Evolutionary conservation across 441 rosid species (phyloP).

Genomic region (Gossypium lobatum): DNA sequence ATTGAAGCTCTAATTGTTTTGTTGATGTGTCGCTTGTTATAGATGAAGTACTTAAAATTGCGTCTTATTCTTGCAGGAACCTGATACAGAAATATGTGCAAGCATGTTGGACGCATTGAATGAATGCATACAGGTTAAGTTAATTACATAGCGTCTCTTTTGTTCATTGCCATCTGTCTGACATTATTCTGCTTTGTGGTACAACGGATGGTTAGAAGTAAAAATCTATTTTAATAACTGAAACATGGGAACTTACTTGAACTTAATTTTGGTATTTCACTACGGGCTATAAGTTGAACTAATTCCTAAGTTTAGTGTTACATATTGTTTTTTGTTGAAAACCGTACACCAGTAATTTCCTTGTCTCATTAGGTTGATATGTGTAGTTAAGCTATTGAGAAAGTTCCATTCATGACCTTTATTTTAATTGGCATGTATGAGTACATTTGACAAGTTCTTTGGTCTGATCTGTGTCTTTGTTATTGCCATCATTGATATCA

Average conservation of each 20-base stretch:
- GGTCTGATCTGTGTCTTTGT: neutral
- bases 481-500: neutral
- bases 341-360: neutral
- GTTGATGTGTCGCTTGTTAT: neutral
- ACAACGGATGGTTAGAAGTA: neutral
- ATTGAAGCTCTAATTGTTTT: slow-evolving; percentile 6
- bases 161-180: neutral
- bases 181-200: neutral
- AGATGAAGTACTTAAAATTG: slow-evolving; percentile 4
- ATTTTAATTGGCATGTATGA: neutral
- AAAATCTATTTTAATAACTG: slow-evolving; percentile 2
- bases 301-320: neutral
- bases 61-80: slow-evolving; percentile 67
- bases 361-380: neutral
- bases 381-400: neutral
- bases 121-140: slow-evolving; percentile 86
- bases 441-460: neutral
- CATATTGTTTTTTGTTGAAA: slow-evolving; percentile 1
- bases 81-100: slow-evolving; percentile 94
- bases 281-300: neutral
- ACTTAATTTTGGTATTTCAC: neutral
- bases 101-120: slow-evolving; percentile 94
- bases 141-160: neutral
- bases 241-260: neutral
- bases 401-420: neutral